A percentile compares a stretch with the other conserved stretches of the same genome.
Conservation (phyloP, 345 rosid genomes). For the Adansonia digitata region DNA sequence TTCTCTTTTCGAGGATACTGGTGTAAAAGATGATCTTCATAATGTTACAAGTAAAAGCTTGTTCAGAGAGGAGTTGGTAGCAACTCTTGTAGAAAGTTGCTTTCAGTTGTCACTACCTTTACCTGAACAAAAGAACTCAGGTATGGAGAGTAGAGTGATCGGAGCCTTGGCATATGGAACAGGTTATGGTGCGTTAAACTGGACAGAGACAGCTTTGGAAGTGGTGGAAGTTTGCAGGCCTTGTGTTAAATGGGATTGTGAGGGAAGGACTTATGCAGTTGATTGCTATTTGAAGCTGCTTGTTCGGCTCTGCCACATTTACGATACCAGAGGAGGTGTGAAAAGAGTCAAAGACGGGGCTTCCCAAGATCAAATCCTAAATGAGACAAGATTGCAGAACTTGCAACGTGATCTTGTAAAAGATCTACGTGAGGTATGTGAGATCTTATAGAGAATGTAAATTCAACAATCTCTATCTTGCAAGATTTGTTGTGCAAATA, state of each 20-base stretch:
- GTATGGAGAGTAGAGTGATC: slow-evolving; percentile 98
- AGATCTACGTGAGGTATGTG: slow-evolving; percentile 77
- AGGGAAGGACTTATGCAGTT: slow-evolving; percentile 92
- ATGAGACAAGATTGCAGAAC: slow-evolving; percentile 89
- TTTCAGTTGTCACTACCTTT: slow-evolving; percentile 95
- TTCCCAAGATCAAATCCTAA: slow-evolving; percentile 91
- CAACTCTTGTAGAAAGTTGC: slow-evolving; percentile 96
- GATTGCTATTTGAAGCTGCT: slow-evolving; percentile 95
- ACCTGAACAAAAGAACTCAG: slow-evolving; percentile 84
- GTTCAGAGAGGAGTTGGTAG: slow-evolving; percentile 93
- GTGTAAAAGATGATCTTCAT: slow-evolving; percentile 85
- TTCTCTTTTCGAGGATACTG: slow-evolving; percentile 90
- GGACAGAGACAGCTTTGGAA: slow-evolving; percentile 97
- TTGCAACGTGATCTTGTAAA: slow-evolving; percentile 88
- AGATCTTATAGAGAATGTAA: background rate
- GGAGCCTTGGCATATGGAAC: slow-evolving; percentile 99
- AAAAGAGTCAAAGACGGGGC: slow-evolving; percentile 97
- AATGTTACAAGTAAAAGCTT: slow-evolving; percentile 73
- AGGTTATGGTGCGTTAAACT: slow-evolving; percentile 96
- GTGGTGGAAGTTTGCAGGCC: slow-evolving; percentile 98
- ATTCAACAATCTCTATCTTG: slow-evolving; percentile 1
- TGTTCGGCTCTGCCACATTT: slow-evolving; percentile 89
- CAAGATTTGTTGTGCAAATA: background rate
- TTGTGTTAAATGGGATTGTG: slow-evolving; percentile 97
- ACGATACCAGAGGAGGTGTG: slow-evolving; percentile 95